Conservation (phyloP, 1,139 yeast species). For the Candida buenavistaensis region DNA sequence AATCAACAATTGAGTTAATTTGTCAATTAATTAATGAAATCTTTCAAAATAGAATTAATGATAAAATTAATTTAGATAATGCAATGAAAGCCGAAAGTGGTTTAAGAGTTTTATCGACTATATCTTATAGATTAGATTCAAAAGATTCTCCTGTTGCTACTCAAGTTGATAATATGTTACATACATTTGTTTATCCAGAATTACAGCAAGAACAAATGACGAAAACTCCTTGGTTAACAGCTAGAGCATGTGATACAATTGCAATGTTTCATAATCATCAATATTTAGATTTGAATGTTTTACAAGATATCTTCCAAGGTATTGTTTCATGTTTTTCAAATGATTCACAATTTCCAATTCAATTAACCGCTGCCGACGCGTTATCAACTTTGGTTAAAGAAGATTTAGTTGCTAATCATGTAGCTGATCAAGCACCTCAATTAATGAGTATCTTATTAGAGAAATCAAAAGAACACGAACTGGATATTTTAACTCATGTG, state of each 20-base stretch:
- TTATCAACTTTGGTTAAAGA: conserved; percentile 50
- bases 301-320: conserved; percentile 47
- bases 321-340: conserved; percentile 44
- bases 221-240: conserved; percentile 49
- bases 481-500: conserved; percentile 53
- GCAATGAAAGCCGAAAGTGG: conserved; percentile 54
- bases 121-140: conserved; percentile 43
- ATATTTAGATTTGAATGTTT: conserved; percentile 39
- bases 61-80: conserved; percentile 26
- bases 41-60: conserved; percentile 42
- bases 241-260: conserved; percentile 57
- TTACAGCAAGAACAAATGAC: conserved; percentile 30
- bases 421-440: conserved; percentile 51
- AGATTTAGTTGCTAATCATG: conserved; percentile 45
- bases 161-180: conserved; percentile 46
- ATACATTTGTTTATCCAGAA: conserved; percentile 49
- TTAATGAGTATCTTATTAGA: conserved; percentile 54
- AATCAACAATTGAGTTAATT: conserved; percentile 40
- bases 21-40: conserved; percentile 51
- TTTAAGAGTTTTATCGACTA: conserved; percentile 47
- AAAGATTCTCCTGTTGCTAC: conserved; percentile 43
- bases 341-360: conserved; percentile 48
- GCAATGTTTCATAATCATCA: conserved; percentile 43
- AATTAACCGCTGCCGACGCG: conserved; percentile 56
- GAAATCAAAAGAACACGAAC: conserved; percentile 50